Conservation (phyloP, 1,284 basidiomycete species). For the Sphagnurus paluster region DNA sequence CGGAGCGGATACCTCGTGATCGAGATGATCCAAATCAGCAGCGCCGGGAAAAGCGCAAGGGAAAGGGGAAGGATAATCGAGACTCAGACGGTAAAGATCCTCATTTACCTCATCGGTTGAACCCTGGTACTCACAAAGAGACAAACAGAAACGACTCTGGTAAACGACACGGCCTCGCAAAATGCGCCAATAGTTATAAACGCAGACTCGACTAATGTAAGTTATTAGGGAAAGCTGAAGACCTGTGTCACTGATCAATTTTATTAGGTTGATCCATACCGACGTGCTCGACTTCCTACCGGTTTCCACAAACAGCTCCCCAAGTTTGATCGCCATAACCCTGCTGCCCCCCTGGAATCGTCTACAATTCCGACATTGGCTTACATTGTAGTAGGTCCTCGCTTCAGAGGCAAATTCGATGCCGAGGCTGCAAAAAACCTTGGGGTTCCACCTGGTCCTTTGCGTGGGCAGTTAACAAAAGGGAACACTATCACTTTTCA, state of each 20-base stretch:
- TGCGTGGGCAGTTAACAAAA: constrained; percentile 49
- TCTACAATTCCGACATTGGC: constrained; percentile 43
- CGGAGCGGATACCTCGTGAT: constrained; percentile 13
- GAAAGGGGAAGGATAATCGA: neutral
- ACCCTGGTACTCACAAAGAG: too few species aligned
- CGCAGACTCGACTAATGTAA: neutral
- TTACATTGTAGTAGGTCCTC: constrained; percentile 80
- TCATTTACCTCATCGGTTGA: too few species aligned
- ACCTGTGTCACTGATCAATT: too few species aligned
- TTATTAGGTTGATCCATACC: constrained; percentile 26
- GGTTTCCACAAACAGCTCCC: constrained; percentile 42
- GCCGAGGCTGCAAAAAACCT: constrained; percentile 63
- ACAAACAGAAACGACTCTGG: neutral
- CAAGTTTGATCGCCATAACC: constrained; percentile 23
- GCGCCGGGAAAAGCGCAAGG: neutral
- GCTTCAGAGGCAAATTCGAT: constrained; percentile 86
- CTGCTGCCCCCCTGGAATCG: constrained; percentile 17
- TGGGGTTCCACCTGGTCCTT: constrained; percentile 65
- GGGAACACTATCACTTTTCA: constrained; percentile 59
- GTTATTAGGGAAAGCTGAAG: too few species aligned
- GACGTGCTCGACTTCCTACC: constrained; percentile 27
- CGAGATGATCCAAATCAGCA: constrained; percentile 8
- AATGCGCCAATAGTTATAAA: neutral
- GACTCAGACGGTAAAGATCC: too few species aligned
- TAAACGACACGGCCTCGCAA: too few species aligned